These are phyloP conservation scores for Xylariales sp. DNA, from an alignment of 2,329 filamentous ascomycete genomes.

Conservation along the genomic window DNA sequence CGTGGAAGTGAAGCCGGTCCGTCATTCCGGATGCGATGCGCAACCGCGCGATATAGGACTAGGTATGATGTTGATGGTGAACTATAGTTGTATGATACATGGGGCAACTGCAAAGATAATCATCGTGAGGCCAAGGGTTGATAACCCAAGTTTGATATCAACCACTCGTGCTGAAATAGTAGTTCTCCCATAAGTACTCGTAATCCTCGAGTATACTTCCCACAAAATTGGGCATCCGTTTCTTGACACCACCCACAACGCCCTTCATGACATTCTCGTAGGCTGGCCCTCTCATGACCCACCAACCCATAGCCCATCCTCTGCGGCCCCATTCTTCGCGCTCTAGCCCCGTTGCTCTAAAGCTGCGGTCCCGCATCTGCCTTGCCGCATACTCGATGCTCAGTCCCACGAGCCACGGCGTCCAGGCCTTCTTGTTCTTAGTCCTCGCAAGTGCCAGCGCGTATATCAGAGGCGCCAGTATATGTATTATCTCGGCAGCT, in stretches of 20 bases:
- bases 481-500: constrained; percentile 85
- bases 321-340: constrained; percentile 83
- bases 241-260: constrained; percentile 66
- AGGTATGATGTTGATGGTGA: no score
- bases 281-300: constrained; percentile 93
- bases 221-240: constrained; percentile 74
- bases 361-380: constrained; percentile 70
- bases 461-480: constrained; percentile 82
- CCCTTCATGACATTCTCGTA: constrained; percentile 88
- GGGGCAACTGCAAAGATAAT: no score
- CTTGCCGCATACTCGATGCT: constrained; percentile 82
- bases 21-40: no score
- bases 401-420: constrained; percentile 84
- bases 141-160: background rate
- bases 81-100: no score
- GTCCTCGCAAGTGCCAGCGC: constrained; percentile 74
- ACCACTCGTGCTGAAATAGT: constrained; percentile 72
- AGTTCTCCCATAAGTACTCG: constrained; percentile 96
- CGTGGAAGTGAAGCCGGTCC: no score
- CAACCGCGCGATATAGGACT: no score
- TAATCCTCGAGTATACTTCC: constrained; percentile 91
- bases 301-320: constrained; percentile 91
- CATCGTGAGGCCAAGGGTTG: no score
- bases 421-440: constrained; percentile 74
- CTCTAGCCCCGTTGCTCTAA: constrained; percentile 82